A percentile compares a stretch with the other conserved stretches of the same genome.
Conservation (phyloP, 768 basidiomycete species). For the Cytidiella melzeri region DNA sequence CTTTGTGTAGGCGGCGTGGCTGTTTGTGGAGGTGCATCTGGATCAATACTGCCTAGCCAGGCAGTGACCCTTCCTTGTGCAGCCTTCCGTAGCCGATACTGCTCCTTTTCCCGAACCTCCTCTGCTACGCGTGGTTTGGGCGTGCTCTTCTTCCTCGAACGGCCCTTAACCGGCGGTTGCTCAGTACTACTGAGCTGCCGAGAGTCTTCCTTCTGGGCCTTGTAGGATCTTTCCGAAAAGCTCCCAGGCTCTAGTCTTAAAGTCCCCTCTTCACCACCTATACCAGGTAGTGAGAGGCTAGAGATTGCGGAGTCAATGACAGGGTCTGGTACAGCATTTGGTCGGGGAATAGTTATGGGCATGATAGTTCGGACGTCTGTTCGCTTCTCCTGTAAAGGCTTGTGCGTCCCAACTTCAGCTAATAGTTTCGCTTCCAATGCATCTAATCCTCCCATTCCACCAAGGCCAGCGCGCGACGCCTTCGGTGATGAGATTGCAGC, state of each 20-base stretch:
- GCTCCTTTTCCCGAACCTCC: slow-evolving; percentile 29
- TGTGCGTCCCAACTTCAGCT: slow-evolving; percentile 68
- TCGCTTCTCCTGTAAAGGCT: slow-evolving; percentile 22
- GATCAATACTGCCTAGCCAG: slow-evolving; percentile 67
- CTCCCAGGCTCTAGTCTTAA: slow-evolving; percentile 2
- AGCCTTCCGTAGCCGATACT: slow-evolving; percentile 33
- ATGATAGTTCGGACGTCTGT: slow-evolving; percentile 34
- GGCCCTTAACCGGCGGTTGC: slow-evolving; percentile 13
- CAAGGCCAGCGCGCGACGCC: slow-evolving; percentile 12
- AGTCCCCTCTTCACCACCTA: slow-evolving; percentile 19
- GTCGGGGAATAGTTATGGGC: slow-evolving; percentile 34
- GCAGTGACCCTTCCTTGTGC: slow-evolving; percentile 72
- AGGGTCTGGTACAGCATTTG: slow-evolving; percentile 15
- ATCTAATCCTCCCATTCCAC: slow-evolving; percentile 36
- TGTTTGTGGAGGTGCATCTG: slow-evolving; percentile 41
- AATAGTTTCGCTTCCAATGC: slow-evolving; percentile 64
- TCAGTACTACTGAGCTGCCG: slow-evolving; percentile 7
- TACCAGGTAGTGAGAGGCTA: slow-evolving; percentile 35
- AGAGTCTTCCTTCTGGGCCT: slow-evolving; percentile 15
- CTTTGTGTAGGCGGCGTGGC: slow-evolving; percentile 3
- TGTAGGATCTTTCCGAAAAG: slow-evolving; percentile 9
- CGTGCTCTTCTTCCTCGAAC: slow-evolving; percentile 18
- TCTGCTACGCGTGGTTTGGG: slow-evolving; percentile 8
- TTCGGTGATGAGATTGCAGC: slow-evolving; percentile 26
- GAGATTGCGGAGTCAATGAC: slow-evolving; percentile 44